These are phyloP conservation scores for Tetracladium maxilliforme DNA, from an alignment of 2,329 filamentous ascomycete species.

Conservation along the genomic window DNA sequence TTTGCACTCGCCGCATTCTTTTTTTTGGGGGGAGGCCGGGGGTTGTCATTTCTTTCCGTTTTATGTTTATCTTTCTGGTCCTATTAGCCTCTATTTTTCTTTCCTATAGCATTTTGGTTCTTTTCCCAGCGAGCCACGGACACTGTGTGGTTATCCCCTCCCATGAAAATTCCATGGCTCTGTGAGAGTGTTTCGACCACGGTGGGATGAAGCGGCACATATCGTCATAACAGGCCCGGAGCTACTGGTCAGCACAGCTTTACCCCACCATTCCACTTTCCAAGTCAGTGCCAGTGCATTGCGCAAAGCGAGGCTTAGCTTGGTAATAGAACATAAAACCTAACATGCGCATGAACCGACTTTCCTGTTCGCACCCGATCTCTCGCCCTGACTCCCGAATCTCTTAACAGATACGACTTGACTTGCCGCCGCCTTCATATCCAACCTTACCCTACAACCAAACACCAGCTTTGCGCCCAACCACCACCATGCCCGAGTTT, in stretches of 20 bases:
- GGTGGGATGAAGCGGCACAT: background rate
- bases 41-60: conserved; percentile 3
- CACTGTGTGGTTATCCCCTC: conserved; percentile 1
- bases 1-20: conserved; percentile 3
- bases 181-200: background rate
- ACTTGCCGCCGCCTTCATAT: background rate
- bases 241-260: background rate
- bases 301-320: background rate
- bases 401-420: too few species aligned
- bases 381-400: too few species aligned
- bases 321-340: background rate
- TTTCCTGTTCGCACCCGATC: background rate
- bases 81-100: conserved; percentile 1
- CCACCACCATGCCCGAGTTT: conserved; percentile 34
- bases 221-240: conserved; percentile 1
- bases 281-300: background rate
- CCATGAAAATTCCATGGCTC: too few species aligned
- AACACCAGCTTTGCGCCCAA: too few species aligned
- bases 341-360: background rate
- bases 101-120: conserved; percentile 1
- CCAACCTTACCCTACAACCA: conserved; percentile 2
- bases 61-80: conserved; percentile 1
- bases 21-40: background rate
- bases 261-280: conserved; percentile 1
- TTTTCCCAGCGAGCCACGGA: background rate